These are phyloP conservation scores for Ogataea pignaliae DNA, from an alignment of 805 yeast species.

Conservation along the genomic window DNA sequence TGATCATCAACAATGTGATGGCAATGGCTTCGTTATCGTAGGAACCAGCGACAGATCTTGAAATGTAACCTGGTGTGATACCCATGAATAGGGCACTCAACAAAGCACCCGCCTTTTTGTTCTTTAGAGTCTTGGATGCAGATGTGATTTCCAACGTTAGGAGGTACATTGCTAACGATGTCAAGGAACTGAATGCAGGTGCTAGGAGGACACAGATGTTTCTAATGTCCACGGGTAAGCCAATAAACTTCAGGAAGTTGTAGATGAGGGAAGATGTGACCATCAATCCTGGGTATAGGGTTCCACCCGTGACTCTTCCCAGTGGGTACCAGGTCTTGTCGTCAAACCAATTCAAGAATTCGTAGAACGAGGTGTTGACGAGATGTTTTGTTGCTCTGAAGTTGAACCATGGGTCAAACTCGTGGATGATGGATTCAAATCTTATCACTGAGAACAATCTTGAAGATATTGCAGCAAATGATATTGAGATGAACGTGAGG, in stretches of 20 bases:
- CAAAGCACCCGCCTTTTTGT: conserved; percentile 66
- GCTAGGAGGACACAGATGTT: conserved; percentile 94
- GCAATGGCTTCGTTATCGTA: conserved; percentile 99
- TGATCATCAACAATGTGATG: conserved; percentile 89
- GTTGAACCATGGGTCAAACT: conserved; percentile 96
- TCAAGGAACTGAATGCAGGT: conserved; percentile 91
- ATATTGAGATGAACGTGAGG: conserved; percentile 67
- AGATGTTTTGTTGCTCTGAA: conserved; percentile 93
- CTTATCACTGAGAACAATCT: conserved; percentile 94
- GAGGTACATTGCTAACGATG: conserved; percentile 84
- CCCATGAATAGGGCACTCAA: conserved; percentile 93
- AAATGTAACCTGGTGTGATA: conserved; percentile 97
- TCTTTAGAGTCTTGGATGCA: conserved; percentile 29
- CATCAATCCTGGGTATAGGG: conserved; percentile 97
- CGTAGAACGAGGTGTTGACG: conserved; percentile 78
- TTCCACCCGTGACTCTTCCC: conserved; percentile 99
- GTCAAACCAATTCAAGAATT: conserved; percentile 96
- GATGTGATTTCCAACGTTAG: conserved; percentile 90
- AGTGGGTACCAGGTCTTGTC: conserved; percentile 99
- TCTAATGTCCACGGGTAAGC: conserved; percentile 89
- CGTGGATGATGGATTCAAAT: conserved; percentile 95
- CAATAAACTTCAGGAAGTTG: conserved; percentile 58
- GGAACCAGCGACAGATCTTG: conserved; percentile 97
- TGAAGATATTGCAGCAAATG: conserved; percentile 89
- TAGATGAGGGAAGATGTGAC: conserved; percentile 92